Evolutionary conservation across 345 rosid genomes (phyloP).

Genomic region (Turnera subulata): DNA sequence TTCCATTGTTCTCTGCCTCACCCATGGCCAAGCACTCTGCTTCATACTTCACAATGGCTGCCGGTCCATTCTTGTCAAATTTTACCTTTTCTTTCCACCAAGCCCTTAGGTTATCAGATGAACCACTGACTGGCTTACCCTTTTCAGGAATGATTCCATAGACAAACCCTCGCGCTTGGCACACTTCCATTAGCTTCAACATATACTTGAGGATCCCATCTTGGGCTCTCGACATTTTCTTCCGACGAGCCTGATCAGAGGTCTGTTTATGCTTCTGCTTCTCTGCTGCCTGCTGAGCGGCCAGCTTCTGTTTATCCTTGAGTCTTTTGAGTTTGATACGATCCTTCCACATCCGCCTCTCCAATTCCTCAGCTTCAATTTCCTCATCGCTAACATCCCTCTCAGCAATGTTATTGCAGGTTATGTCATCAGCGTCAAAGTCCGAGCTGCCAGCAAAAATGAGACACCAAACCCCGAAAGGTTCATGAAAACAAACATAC

Average conservation of each 20-base stretch:
- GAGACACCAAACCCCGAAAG: too few relatives aligned
- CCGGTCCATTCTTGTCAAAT: conserved; percentile 96
- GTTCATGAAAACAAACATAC: too few relatives aligned
- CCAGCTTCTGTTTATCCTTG: conserved; percentile 72
- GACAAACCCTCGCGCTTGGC: conserved; percentile 92
- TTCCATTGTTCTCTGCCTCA: conserved; percentile 53
- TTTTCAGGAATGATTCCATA: conserved; percentile 97
- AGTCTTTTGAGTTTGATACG: conserved; percentile 76
- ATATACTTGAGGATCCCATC: conserved; percentile 98
- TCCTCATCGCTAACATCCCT: conserved; percentile 97
- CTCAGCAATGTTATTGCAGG: conserved; percentile 72
- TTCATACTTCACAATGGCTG: conserved; percentile 77
- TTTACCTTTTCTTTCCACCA: conserved; percentile 99
- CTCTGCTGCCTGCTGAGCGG: conserved; percentile 59
- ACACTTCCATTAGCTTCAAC: conserved; percentile 97
- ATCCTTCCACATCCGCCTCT: conserved; percentile 97
- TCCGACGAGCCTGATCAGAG: conserved; percentile 92
- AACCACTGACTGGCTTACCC: conserved; percentile 91
- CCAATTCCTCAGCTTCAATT: conserved; percentile 80
- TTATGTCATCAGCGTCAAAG: conserved; percentile 63
- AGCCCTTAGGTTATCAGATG: conserved; percentile 90
- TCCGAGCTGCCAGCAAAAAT: conserved; percentile 65
- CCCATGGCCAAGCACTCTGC: conserved; percentile 67
- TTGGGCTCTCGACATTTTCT: conserved; percentile 99
- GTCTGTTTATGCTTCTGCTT: conserved; percentile 71